Conservation (phyloP, 2,329 filamentous ascomycete species). For the Exophiala lecanii-corni region DNA sequence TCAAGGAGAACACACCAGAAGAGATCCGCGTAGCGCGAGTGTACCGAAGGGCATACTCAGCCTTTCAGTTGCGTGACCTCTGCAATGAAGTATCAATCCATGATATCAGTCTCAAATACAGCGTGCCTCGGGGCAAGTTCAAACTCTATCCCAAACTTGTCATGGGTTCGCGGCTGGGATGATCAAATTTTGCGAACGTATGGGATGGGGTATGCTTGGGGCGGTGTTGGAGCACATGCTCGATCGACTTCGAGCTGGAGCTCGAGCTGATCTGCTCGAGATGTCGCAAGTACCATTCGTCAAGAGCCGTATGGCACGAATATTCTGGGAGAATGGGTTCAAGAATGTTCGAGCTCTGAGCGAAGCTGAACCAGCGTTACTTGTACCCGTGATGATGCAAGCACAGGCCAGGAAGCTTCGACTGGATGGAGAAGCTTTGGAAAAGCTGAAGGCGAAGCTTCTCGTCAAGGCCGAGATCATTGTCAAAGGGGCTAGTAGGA, state of each 20-base stretch:
- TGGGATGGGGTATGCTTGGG: slow-evolving; percentile 60
- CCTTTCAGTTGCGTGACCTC: slow-evolving; percentile 71
- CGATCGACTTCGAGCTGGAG: slow-evolving; percentile 67
- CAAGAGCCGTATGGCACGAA: slow-evolving; percentile 68
- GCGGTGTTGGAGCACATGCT: slow-evolving; percentile 71
- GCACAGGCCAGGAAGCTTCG: slow-evolving; percentile 42
- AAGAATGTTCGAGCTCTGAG: slow-evolving; percentile 63
- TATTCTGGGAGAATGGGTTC: slow-evolving; percentile 74
- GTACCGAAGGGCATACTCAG: slow-evolving; percentile 69
- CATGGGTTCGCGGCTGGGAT: slow-evolving; percentile 75
- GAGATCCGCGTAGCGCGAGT: slow-evolving; percentile 60
- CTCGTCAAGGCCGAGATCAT: slow-evolving; percentile 64
- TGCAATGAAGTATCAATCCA: slow-evolving; percentile 73
- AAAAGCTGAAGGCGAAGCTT: slow-evolving; percentile 61
- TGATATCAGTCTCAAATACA: slow-evolving; percentile 64
- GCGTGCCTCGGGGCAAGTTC: slow-evolving; percentile 66
- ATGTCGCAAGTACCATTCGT: slow-evolving; percentile 69
- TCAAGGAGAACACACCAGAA: slow-evolving; percentile 59
- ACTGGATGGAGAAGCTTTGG: slow-evolving; percentile 52
- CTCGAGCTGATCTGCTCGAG: slow-evolving; percentile 64
- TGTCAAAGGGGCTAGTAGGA: slow-evolving; percentile 60
- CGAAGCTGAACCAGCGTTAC: slow-evolving; percentile 62
- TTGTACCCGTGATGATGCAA: slow-evolving; percentile 69
- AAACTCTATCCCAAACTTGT: slow-evolving; percentile 68
- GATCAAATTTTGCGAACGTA: slow-evolving; percentile 72